Percentiles rank a stretch among this genome's conserved stretches.
Conservation (phyloP, 2,329 filamentous ascomycete genomes). For the Sporothrix sp. region DNA sequence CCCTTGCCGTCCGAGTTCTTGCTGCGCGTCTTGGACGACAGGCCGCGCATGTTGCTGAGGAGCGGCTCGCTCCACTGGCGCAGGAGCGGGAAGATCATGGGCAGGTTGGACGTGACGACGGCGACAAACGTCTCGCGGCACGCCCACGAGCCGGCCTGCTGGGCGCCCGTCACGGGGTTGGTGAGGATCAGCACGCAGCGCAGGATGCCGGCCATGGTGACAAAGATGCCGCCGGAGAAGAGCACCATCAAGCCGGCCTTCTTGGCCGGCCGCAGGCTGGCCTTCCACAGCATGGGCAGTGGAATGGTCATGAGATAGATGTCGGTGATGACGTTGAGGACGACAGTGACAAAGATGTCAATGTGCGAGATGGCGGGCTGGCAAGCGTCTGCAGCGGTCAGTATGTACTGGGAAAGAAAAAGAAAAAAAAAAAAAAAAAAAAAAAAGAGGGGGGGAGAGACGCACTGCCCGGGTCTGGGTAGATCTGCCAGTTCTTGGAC, state of each 20-base stretch:
- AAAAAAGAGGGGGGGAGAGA: neutral
- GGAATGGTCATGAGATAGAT: conserved; percentile 32
- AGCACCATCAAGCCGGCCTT: conserved; percentile 44
- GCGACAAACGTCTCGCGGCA: conserved; percentile 21
- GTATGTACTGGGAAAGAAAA: neutral
- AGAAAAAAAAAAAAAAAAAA: neutral
- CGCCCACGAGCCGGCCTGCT: conserved; percentile 31
- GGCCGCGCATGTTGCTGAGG: conserved; percentile 6
- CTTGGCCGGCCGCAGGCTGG: conserved; percentile 37
- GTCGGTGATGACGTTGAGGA: conserved; percentile 32
- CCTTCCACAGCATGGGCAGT: conserved; percentile 42
- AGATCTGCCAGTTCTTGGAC: conserved; percentile 33
- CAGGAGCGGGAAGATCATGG: conserved; percentile 19
- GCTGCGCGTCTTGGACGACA: neutral
- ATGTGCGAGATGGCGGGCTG: conserved; percentile 30
- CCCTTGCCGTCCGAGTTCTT: neutral
- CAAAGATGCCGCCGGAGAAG: conserved; percentile 46
- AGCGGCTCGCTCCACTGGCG: conserved; percentile 15
- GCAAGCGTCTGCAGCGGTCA: conserved; percentile 24
- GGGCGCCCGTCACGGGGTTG: conserved; percentile 28
- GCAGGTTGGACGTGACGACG: conserved; percentile 20
- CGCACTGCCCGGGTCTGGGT: conserved; percentile 32
- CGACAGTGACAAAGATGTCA: conserved; percentile 29
- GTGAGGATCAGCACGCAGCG: conserved; percentile 42
- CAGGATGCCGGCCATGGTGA: conserved; percentile 44